Base-by-base conservation (phyloP, 2,329 filamentous ascomycete genomes). In the Botrytis porri region DNA sequence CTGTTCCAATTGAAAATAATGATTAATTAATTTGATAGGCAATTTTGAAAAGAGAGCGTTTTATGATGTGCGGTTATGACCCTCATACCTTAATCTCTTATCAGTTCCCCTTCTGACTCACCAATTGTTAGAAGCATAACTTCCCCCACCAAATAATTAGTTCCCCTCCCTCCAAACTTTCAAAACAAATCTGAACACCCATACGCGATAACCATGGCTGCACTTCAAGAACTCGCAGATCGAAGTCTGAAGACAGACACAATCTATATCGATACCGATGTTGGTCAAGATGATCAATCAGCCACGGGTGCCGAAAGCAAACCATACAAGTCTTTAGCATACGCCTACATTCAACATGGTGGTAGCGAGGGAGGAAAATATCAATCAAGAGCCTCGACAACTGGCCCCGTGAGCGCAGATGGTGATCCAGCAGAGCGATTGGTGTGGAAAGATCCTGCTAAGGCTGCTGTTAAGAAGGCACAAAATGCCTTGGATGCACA, bases 381-480 rank as follows among this genome's bases (percentile, higher is more conserved):
- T 83, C 85, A 91, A 76, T 89, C 87, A 65, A 89, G 91, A 81
- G 92, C 92, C 77, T 91, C 89, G 43, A 85, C 87, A 74, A 90
- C 88, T 66, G 89, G 88, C 39, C 82, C 87, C 35, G 83, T 87
- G n/a, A 86, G 84, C 72, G 86, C 87, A 77, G 87, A 87, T 80
- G 90, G 89, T 75, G 92, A 93, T 78, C 86, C 87, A 76, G 85
- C 86, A 71, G 87, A 86, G 71, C 87, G 89, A 76, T 83, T 91
- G 76, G 87, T 89, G 78, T 97, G 92, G 92, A 95, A 95, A 84
- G 90, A 92, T 72, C 92, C 90, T 32, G 91, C 92, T 74, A 97
- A 96, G 85, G 92, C 92, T 74, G 93, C 93, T 35, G 82, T 94
- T 81, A 97, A 97, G 86, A 97, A 97, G 84, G 92, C 92, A 6